These are phyloP conservation scores for Prorocentrum cordatum DNA, from an alignment of 169 alveolate genomes.

Conservation along the genomic window DNA sequence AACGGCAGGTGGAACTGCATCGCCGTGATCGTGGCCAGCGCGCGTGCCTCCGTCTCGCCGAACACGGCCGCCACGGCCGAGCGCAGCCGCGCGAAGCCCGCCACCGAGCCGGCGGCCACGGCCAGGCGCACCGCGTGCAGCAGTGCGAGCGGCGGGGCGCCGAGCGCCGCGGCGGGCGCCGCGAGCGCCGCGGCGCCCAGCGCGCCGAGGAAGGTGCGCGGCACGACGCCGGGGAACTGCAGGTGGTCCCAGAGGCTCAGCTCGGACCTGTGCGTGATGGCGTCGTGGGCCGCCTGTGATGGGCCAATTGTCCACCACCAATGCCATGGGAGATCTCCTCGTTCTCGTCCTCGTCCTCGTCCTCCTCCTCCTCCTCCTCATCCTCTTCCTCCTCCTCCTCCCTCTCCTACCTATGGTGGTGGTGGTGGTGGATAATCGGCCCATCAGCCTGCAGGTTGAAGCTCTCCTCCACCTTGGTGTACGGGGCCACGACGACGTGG, in stretches of 20 bases:
- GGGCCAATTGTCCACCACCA: too few species aligned
- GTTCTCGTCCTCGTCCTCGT: too few species aligned
- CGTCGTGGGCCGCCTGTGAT: slow-evolving; percentile 10
- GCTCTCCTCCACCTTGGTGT: slow-evolving; percentile 64
- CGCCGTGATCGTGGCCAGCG: not conserved
- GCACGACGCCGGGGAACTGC: slow-evolving; percentile 42
- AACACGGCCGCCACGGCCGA: not conserved
- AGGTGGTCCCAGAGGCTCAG: not conserved
- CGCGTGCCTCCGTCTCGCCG: not conserved
- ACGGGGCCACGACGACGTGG: slow-evolving; percentile 6
- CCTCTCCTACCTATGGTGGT: too few species aligned
- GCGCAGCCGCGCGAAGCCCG: not conserved
- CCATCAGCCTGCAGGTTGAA: slow-evolving; percentile 29
- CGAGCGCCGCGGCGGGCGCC: too few species aligned
- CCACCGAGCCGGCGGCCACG: not conserved
- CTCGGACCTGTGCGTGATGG: not conserved
- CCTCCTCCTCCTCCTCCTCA: too few species aligned
- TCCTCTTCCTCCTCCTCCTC: too few species aligned
- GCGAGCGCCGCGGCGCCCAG: not conserved
- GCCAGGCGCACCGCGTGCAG: slow-evolving; percentile 22
- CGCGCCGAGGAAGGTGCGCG: slow-evolving; percentile 29
- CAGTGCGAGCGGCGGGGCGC: not conserved
- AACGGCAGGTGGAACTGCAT: slow-evolving; percentile 43
- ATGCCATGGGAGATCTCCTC: too few species aligned
- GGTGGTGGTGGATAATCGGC: too few species aligned